Percentiles rank a stretch among this genome's conserved stretches.
Conservation (phyloP, 495 filamentous ascomycete species). For the Bombardia bombarda region DNA sequence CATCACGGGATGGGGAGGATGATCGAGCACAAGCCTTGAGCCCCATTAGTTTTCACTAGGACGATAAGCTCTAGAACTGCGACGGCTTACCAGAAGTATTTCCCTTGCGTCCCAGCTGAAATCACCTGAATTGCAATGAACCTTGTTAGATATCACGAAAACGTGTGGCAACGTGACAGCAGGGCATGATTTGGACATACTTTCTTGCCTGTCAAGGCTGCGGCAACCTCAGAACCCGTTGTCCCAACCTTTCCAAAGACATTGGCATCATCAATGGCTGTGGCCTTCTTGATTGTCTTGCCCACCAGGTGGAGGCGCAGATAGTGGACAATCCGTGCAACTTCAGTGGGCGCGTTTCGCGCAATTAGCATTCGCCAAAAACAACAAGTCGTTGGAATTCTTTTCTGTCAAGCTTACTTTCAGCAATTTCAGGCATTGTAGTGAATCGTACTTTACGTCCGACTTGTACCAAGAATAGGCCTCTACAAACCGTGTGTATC, state of each 20-base stretch:
- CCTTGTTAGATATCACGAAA: background rate
- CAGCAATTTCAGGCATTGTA: constrained; percentile 74
- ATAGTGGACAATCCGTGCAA: constrained; percentile 79
- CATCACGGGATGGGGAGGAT: constrained; percentile 78
- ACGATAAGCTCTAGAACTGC: too few relatives aligned
- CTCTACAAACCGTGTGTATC: too few relatives aligned
- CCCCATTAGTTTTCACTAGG: background rate
- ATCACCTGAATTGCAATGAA: constrained; percentile 31
- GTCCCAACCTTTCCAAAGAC: constrained; percentile 87
- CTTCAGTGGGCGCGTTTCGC: constrained; percentile 19
- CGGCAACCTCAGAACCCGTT: constrained; percentile 59
- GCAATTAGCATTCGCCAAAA: background rate
- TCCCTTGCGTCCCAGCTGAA: constrained; percentile 76
- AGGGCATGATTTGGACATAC: constrained; percentile 10
- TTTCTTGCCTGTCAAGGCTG: constrained; percentile 68
- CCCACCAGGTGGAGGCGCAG: constrained; percentile 74
- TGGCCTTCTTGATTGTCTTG: constrained; percentile 64
- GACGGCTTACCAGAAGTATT: constrained; percentile 75
- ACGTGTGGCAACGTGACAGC: background rate
- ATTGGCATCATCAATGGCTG: constrained; percentile 66
- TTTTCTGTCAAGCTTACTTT: constrained; percentile 36
- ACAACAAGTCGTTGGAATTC: background rate
- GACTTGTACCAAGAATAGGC: too few relatives aligned
- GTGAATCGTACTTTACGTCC: background rate
- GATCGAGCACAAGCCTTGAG: constrained; percentile 37